Base-by-base conservation (phyloP, 2,329 filamentous ascomycete genomes). In the Didymella exigua region DNA sequence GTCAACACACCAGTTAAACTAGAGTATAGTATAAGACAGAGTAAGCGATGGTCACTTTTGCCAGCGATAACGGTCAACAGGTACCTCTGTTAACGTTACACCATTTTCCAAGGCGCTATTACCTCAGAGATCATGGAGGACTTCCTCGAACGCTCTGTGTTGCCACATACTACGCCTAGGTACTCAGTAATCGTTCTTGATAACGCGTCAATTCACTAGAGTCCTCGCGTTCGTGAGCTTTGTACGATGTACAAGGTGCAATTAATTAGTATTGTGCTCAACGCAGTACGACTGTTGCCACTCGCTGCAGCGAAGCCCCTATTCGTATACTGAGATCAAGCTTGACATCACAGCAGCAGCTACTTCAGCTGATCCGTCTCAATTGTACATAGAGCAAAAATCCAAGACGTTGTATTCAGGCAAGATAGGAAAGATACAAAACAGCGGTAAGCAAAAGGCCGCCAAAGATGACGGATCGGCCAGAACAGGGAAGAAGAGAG, bases 11-110 rank as follows among this genome's bases (percentile, higher is more conserved):
- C 47, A 1, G 53, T 51, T 7, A 21, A 42, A 21, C 19, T 51
- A 1, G 16, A 6, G 16, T 48, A 56, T 16, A 18, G 9, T 16
- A 16, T 51, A 42, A 43, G 30, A 31, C 9, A 11, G 27, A 30
- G 27, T 30, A 11, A 30, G 58, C 56, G 8, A 48, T 30, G 8
- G 29, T 30, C 29, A 8, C 9, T 30, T 30, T 13, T 30, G 29
- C 29, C 29, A 13, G 29, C 29, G 29, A 30, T 59, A 34, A 54
- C 49, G 5, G 27, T 57, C 4, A 29, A 61, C 16, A 38, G 58
- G 0, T 61, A 61, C 38, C 24, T 52, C n/a, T 16, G 2, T n/a
- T n/a, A n/a, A n/a, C 16, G 2, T 2, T 30, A 46, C 13, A 18
- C 11, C 11, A 36, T 56, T 19, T 52, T 52, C 14, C 48, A 56